These are phyloP conservation scores for Phytophthora megakarya DNA, from an alignment of 352 stramenopile genomes.

Conservation along the genomic window DNA sequence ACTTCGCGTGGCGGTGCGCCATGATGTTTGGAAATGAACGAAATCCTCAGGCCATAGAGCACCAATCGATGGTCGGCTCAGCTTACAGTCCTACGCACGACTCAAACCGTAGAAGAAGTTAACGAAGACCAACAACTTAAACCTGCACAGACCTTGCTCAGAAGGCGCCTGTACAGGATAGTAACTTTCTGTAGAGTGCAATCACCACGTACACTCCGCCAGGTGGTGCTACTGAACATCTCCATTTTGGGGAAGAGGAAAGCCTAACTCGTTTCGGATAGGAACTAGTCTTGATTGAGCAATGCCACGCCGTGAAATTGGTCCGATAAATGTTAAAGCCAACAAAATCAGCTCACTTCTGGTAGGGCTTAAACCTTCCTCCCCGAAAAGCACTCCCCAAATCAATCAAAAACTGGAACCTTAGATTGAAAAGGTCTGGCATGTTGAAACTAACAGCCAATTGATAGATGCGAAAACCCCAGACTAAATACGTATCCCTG, in stretches of 20 bases:
- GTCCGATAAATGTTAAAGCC: background rate
- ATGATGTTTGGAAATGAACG: slow-evolving; percentile 37
- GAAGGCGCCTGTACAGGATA: slow-evolving; percentile 17
- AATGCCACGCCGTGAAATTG: slow-evolving; percentile 15
- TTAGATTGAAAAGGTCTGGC: background rate
- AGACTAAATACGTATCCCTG: background rate
- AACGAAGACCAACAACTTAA: slow-evolving; percentile 12
- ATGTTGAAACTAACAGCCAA: too few species aligned
- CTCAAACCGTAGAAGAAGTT: slow-evolving; percentile 28
- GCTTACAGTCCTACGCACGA: slow-evolving; percentile 22
- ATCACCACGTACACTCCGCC: slow-evolving; percentile 1
- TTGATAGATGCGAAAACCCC: too few species aligned
- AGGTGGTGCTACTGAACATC: slow-evolving; percentile 1
- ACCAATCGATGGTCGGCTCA: slow-evolving; percentile 19
- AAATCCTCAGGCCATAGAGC: background rate
- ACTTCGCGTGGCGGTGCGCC: slow-evolving; percentile 21
- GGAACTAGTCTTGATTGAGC: slow-evolving; percentile 9
- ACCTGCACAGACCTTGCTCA: slow-evolving; percentile 12
- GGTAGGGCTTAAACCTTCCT: too few species aligned
- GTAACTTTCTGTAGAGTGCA: slow-evolving; percentile 18
- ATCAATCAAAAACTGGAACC: background rate
- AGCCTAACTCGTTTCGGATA: slow-evolving; percentile 23
- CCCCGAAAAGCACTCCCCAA: slow-evolving; percentile 6
- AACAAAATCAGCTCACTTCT: too few species aligned
- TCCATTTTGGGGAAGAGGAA: slow-evolving; percentile 5